These are phyloP conservation scores for Fusarium temperatum DNA, from an alignment of 2,329 filamentous ascomycete genomes.

Conservation along the genomic window DNA sequence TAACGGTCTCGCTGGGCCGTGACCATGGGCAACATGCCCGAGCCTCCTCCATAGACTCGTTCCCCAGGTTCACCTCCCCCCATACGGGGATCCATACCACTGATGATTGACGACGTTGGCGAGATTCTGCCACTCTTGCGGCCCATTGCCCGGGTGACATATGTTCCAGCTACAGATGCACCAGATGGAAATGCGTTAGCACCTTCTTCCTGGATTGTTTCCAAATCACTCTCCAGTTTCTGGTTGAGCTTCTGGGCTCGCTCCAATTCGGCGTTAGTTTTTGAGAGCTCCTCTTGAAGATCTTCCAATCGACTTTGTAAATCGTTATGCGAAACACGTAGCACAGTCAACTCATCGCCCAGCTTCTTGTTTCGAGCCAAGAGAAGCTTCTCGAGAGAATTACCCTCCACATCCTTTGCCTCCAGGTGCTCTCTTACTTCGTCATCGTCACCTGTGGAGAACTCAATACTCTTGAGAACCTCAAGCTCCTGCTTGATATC, in stretches of 20 bases:
- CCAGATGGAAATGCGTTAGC: constrained; percentile 87
- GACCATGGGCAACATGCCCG: constrained; percentile 96
- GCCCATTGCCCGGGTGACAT: constrained; percentile 70
- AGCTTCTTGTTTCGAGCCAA: constrained; percentile 96
- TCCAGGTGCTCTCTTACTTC: constrained; percentile 60
- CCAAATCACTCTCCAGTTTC: constrained; percentile 90
- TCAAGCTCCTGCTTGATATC: constrained; percentile 96
- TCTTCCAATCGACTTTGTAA: constrained; percentile 81
- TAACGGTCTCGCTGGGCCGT: constrained; percentile 97
- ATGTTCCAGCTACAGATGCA: constrained; percentile 92
- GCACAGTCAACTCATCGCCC: constrained; percentile 88
- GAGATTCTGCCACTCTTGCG: constrained; percentile 77
- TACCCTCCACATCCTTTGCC: constrained; percentile 62
- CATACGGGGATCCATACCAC: constrained; percentile 81
- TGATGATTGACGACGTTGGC: constrained; percentile 97
- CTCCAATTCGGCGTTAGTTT: constrained; percentile 85
- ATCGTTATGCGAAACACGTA: constrained; percentile 94
- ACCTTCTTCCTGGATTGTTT: constrained; percentile 85
- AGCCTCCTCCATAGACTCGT: constrained; percentile 73
- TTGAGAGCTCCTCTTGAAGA: constrained; percentile 84
- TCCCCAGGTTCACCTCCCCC: constrained; percentile 61
- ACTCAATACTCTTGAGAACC: constrained; percentile 97
- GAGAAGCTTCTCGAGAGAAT: constrained; percentile 89
- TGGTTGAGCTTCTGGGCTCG: constrained; percentile 84
- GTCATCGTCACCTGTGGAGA: constrained; percentile 88